Evolutionary conservation across 176 grass and related monocot genomes (phyloP), one percentile per base, ranked within the genome.

Genomic region (Triticum timopheevii): DNA sequence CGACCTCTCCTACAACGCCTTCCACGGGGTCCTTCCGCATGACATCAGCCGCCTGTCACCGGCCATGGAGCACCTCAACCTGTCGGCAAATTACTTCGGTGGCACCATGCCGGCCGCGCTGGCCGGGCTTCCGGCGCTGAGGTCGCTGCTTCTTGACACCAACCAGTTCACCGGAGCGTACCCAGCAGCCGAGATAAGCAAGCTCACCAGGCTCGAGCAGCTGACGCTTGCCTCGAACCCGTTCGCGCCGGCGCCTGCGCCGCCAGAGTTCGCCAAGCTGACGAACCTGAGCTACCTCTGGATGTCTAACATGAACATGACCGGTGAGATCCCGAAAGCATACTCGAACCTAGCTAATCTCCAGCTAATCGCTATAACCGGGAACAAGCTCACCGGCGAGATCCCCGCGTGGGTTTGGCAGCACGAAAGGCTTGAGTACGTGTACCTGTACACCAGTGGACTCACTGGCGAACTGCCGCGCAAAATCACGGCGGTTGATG

Each of bases 1-100:
- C 2, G 38, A 88, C 56, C 24, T 93, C 40, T 82, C 91, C 15
- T 15, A 69, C 27, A 93, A 93, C 78, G 27, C 27, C 64, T 86
- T 93, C 63, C 64, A 72, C 59, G 88, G 91, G 15, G 12, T 20
- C 0, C 35, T 93, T 11, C 88, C 91, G 4, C 5, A 5, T 27
- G 54, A 87, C 30, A 82, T 93, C 73, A 40, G 66, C 61, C 28
- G 49, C 17, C 40, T 90, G 13, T 70, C 85, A 4, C 38, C 13
- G 7, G 49, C 13, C 24, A 67, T 89, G 66, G 28, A 61, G 33
- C 33, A 84, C 19, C 58, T 92, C 10, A 54, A 87, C 82, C 59
- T 92, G 39, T 73, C 65, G 3, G 7, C 0, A 3, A 92, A 92
- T 50, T 70, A 74, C 44, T 92, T 92, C 66, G 31, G 45, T 0